Percentiles rank a stretch among this genome's conserved stretches.
phyloP scores from a whole-genome alignment of 2,329 filamentous ascomycete species.

The Aspergillus transmontanensis region DNA sequence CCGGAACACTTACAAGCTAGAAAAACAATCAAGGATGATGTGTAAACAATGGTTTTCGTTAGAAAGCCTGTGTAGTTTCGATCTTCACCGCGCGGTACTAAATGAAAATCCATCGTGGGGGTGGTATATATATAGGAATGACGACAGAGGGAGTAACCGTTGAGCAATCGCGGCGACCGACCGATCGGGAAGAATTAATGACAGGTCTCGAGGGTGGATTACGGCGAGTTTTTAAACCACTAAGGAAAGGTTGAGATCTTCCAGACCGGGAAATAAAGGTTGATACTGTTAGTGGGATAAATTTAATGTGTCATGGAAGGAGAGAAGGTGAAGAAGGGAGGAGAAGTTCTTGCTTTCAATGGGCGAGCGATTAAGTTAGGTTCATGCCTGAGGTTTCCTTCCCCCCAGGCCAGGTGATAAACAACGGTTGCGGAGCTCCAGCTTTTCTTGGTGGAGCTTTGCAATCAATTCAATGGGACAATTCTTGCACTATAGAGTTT shows the following conservation, averaged over 20 bases:
- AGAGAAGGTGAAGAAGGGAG: not conserved
- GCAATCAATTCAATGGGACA: not conserved
- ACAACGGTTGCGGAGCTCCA: not conserved
- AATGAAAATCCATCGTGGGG: conserved; percentile 44
- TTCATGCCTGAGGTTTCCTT: not conserved
- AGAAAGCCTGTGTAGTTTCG: conserved; percentile 51
- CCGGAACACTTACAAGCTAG: conserved; percentile 40
- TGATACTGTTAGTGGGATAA: not conserved
- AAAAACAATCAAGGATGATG: conserved; percentile 46
- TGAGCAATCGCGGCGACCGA: not conserved
- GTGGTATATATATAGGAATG: conserved; percentile 2
- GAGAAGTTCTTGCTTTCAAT: not conserved
- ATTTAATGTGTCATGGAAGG: not conserved
- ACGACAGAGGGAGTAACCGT: conserved; percentile 4
- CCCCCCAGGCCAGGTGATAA: not conserved
- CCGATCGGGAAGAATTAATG: not conserved
- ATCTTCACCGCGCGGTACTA: conserved; percentile 45
- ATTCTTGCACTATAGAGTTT: not conserved
- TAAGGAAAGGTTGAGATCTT: not conserved
- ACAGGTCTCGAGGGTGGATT: not conserved
- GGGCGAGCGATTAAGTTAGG: not conserved
- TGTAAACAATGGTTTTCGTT: conserved; percentile 53
- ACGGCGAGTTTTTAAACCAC: not conserved
- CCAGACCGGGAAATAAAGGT: not conserved
- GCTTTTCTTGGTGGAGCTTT: not conserved